Percentiles rank a stretch among this genome's conserved stretches.
These are phyloP conservation scores for Calonectria pauciramosa DNA, from an alignment of 2,329 filamentous ascomycete species.

Conservation along the genomic window DNA sequence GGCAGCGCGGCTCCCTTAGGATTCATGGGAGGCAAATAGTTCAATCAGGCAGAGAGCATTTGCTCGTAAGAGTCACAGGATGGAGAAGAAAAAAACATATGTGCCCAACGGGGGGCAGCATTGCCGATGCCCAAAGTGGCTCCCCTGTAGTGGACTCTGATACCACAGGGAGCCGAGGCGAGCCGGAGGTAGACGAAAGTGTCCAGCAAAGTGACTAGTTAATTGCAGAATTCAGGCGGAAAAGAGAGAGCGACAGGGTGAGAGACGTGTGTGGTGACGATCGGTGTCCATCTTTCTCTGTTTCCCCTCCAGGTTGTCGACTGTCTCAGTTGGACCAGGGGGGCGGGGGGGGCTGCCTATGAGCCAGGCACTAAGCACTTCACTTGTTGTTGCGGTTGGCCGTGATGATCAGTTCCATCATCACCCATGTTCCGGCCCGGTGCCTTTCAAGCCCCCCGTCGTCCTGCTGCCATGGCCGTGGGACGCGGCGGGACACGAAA, in stretches of 20 bases:
- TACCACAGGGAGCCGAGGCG: conserved; percentile 25
- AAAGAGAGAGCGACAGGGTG: background rate
- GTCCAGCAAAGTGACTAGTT: background rate
- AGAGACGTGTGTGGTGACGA: background rate
- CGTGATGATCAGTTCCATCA: background rate
- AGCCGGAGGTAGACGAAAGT: conserved; percentile 23
- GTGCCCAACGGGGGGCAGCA: conserved; percentile 4
- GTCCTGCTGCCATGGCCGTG: conserved; percentile 32
- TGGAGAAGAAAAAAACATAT: background rate
- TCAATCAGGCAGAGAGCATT: background rate
- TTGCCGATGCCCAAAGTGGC: conserved; percentile 33
- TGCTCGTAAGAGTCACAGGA: background rate
- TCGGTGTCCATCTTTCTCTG: background rate
- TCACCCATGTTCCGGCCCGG: background rate
- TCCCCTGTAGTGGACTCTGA: conserved; percentile 11
- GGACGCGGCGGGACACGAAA: conserved; percentile 23
- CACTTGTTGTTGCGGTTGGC: too few species aligned
- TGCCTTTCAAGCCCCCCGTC: background rate
- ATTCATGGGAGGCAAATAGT: background rate
- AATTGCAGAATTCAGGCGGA: background rate
- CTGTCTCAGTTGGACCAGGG: background rate
- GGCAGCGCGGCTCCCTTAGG: background rate
- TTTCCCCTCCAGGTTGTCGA: background rate
- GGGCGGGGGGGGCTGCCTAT: background rate
- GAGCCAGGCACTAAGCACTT: background rate